These are phyloP conservation scores for Carallia brachiata DNA, from an alignment of 345 rosid genomes.

Conservation along the genomic window DNA sequence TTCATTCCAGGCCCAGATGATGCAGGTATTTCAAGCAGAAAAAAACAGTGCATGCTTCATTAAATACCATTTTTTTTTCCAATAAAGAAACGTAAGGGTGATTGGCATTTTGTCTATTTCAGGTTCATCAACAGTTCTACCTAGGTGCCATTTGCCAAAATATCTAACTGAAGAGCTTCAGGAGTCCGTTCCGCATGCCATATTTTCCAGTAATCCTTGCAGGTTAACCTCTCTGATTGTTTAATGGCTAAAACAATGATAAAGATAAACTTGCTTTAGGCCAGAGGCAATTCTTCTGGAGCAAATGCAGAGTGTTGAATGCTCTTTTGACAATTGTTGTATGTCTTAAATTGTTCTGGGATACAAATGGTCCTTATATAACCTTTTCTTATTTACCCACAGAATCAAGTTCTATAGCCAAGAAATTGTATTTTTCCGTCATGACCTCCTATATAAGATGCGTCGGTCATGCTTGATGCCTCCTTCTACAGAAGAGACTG, in stretches of 20 bases:
- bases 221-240: slow-evolving; percentile 45
- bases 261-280: slow-evolving; percentile 8
- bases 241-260: background rate
- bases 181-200: slow-evolving; percentile 64
- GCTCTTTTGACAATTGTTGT: too few species aligned
- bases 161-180: slow-evolving; percentile 73
- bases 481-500: slow-evolving; percentile 81
- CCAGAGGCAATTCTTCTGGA: background rate
- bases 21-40: slow-evolving; percentile 51
- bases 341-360: slow-evolving; percentile 9
- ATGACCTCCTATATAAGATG: slow-evolving; percentile 85
- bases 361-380: background rate
- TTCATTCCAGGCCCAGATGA: slow-evolving; percentile 95
- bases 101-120: slow-evolving; percentile 24
- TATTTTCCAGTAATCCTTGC: slow-evolving; percentile 95
- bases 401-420: slow-evolving; percentile 86
- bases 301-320: too few species aligned
- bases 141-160: slow-evolving; percentile 74
- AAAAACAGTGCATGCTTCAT: slow-evolving; percentile 3
- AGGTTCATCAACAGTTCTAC: slow-evolving; percentile 91
- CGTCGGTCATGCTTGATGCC: slow-evolving; percentile 87
- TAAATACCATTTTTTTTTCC: background rate
- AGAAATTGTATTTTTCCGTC: slow-evolving; percentile 87
- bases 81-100: background rate
- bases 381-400: slow-evolving; percentile 24